These are phyloP conservation scores for Pythium myriotylum DNA, from an alignment of 352 stramenopile species.

Conservation along the genomic window DNA sequence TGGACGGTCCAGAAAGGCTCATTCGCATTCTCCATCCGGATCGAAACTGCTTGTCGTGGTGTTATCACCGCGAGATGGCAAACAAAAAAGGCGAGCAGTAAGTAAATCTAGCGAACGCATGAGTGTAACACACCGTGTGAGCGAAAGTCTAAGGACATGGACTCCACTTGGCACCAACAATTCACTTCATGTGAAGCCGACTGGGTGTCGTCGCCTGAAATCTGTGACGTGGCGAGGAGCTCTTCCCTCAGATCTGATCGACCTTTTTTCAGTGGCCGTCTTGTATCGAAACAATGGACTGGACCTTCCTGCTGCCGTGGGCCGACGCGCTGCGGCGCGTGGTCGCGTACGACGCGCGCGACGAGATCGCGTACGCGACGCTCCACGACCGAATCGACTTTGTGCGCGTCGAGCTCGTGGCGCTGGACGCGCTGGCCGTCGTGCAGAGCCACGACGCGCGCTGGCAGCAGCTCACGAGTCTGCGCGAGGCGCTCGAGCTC, in stretches of 20 bases:
- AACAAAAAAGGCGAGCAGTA: no score
- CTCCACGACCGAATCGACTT: conserved; percentile 18
- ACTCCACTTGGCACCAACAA: no score
- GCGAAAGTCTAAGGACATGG: no score
- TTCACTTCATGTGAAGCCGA: no score
- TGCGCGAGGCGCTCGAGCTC: conserved; percentile 17
- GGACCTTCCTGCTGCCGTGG: conserved; percentile 12
- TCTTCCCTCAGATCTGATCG: no score
- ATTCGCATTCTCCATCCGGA: neutral
- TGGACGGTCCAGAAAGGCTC: neutral
- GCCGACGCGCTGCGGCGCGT: neutral
- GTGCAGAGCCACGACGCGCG: conserved; percentile 13
- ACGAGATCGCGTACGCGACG: conserved; percentile 13
- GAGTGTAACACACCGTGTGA: no score
- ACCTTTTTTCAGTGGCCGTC: no score
- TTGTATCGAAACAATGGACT: no score
- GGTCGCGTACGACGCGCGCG: neutral
- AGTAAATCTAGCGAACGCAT: no score
- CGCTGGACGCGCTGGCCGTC: neutral
- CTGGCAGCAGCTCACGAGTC: conserved; percentile 8
- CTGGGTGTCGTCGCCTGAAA: no score
- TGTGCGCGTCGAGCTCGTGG: conserved; percentile 3
- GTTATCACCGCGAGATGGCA: neutral
- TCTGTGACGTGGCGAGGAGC: no score
- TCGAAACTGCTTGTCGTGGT: neutral